These are phyloP conservation scores for Aphanocladium album DNA, from an alignment of 2,329 filamentous ascomycete genomes.

Conservation along the genomic window DNA sequence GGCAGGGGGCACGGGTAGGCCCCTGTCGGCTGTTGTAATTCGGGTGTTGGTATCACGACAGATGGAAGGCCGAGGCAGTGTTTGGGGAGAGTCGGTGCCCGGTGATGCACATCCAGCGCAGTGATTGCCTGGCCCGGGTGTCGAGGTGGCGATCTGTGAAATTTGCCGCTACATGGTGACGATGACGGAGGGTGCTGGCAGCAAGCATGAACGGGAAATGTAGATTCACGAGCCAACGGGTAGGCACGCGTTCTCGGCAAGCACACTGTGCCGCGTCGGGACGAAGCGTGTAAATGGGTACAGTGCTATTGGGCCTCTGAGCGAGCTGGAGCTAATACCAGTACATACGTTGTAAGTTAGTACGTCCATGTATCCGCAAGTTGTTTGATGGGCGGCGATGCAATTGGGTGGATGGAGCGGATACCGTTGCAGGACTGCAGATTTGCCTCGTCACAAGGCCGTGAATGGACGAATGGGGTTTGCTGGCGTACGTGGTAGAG, in stretches of 20 bases:
- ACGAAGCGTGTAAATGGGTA: neutral
- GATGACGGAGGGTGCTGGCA: neutral
- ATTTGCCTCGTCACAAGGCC: no score
- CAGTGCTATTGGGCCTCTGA: neutral
- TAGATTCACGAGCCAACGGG: neutral
- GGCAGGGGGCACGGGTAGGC: no score
- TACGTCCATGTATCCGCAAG: no score
- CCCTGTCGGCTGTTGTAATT: no score
- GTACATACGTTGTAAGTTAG: no score
- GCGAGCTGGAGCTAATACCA: no score
- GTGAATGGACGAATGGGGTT: no score
- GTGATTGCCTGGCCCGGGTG: neutral
- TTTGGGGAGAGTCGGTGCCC: neutral
- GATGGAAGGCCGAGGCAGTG: neutral
- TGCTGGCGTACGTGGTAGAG: no score
- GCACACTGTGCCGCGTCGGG: neutral
- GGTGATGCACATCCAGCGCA: neutral
- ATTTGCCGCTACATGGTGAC: neutral
- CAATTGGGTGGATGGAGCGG: no score
- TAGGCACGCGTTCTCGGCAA: neutral
- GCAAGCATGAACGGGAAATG: neutral
- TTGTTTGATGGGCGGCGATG: no score
- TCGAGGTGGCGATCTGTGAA: neutral
- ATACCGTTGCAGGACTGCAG: no score
- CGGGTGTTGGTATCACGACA: neutral